These are phyloP conservation scores for Mucuna pruriens DNA, from an alignment of 306 rosid species.

Conservation along the genomic window DNA sequence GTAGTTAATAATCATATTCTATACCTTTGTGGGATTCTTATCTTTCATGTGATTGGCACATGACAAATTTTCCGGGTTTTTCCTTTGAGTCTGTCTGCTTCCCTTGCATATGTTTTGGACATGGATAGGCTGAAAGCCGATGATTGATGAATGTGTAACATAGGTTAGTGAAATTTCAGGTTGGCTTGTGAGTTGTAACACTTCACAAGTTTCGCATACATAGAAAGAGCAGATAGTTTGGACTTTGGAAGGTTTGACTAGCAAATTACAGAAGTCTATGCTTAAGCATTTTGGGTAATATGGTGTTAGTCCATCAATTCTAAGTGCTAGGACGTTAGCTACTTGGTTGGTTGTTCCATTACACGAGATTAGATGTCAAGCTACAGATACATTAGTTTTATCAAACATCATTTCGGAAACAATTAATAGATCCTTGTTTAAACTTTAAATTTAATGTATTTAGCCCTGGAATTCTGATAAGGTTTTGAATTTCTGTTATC, in stretches of 20 bases:
- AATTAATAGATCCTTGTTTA: constrained; percentile 11
- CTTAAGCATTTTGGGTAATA: constrained; percentile 5
- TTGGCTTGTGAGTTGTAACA: constrained; percentile 9
- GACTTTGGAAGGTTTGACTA: not conserved
- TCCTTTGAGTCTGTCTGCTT: not conserved
- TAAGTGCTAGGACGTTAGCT: not conserved
- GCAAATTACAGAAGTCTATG: not conserved
- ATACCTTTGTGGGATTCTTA: not conserved
- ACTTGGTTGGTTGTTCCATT: not conserved
- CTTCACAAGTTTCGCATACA: not conserved
- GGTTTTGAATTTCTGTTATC: not conserved
- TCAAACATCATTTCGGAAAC: not conserved
- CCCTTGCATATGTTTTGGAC: constrained; percentile 10
- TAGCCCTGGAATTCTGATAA: constrained; percentile 2
- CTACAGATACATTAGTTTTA: not conserved
- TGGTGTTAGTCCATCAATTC: constrained; percentile 7
- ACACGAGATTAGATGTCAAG: not conserved
- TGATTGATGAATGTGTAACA: not conserved
- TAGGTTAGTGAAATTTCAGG: not conserved
- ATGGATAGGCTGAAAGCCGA: constrained; percentile 13
- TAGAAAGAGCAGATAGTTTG: not conserved
- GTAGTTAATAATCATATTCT: not conserved
- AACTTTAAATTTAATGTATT: not conserved
- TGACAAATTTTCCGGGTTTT: not conserved
- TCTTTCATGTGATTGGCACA: not conserved